Evolutionary conservation across 129 eudicot species (phyloP).

Genomic region (Centella asiatica): DNA sequence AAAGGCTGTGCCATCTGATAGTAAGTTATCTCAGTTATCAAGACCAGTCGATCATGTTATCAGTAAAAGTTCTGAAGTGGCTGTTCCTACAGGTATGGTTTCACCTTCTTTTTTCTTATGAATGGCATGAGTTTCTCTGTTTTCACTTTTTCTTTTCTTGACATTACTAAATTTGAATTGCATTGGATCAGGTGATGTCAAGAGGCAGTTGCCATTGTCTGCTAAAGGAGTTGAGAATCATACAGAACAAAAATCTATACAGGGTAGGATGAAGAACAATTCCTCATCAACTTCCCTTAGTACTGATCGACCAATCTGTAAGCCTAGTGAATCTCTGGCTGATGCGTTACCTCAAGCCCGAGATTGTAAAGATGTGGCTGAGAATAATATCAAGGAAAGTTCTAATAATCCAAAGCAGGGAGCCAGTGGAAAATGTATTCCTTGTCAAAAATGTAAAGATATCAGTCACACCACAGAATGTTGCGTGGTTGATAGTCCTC

Average conservation of each 20-base stretch:
- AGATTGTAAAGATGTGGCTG: slow-evolving; percentile 40
- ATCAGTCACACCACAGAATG: slow-evolving; percentile 30
- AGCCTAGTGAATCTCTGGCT: slow-evolving; percentile 19
- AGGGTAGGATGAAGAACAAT: slow-evolving; percentile 34
- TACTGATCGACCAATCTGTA: slow-evolving; percentile 25
- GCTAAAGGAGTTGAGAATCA: slow-evolving; percentile 28
- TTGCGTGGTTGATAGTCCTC: slow-evolving; percentile 27
- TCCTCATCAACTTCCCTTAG: slow-evolving; percentile 18
- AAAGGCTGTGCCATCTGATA: slow-evolving; percentile 41
- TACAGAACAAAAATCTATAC: slow-evolving; percentile 34
- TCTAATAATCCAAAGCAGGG: slow-evolving; percentile 31
- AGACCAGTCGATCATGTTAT: slow-evolving; percentile 32
- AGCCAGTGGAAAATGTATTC: slow-evolving; percentile 21
- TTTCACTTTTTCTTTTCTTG: not conserved
- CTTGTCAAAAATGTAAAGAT: slow-evolving; percentile 40
- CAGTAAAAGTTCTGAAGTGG: slow-evolving; percentile 30
- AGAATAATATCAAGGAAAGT: slow-evolving; percentile 41
- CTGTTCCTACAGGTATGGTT: slow-evolving; percentile 37
- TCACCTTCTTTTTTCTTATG: not conserved
- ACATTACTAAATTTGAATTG: not conserved
- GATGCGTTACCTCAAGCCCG: slow-evolving; percentile 24
- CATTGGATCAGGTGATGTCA: slow-evolving; percentile 42
- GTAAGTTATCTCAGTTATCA: slow-evolving; percentile 28
- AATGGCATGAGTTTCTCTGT: not conserved
- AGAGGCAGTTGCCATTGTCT: slow-evolving; percentile 51